Evolutionary conservation across 2,329 filamentous ascomycete genomes (phyloP).

Genomic region (Helotiales sp.): DNA sequence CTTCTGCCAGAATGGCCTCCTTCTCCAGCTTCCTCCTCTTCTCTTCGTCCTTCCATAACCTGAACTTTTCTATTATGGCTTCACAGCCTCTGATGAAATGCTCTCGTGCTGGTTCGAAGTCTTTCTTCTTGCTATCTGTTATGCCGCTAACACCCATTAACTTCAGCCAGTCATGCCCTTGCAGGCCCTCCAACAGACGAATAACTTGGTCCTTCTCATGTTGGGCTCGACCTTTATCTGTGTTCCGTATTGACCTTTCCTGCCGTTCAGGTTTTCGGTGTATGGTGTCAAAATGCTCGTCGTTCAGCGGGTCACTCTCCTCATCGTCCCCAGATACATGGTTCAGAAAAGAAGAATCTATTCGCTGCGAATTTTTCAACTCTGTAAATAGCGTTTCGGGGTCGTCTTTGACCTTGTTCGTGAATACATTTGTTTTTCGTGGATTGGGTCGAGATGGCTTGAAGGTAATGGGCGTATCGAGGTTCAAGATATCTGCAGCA

Average conservation of each 20-base stretch:
- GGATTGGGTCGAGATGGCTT: slow-evolving; percentile 57
- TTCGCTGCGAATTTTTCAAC: slow-evolving; percentile 54
- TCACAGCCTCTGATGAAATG: slow-evolving; percentile 85
- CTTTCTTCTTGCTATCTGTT: slow-evolving; percentile 82
- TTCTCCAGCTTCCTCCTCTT: slow-evolving; percentile 77
- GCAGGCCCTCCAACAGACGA: slow-evolving; percentile 74
- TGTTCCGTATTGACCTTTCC: slow-evolving; percentile 63
- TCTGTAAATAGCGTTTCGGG: slow-evolving; percentile 57
- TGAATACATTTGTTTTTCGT: slow-evolving; percentile 14
- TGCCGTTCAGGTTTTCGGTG: slow-evolving; percentile 61
- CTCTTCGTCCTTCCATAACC: slow-evolving; percentile 85
- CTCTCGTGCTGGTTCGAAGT: slow-evolving; percentile 80
- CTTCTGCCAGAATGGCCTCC: slow-evolving; percentile 57
- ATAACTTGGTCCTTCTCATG: slow-evolving; percentile 67
- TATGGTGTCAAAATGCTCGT: slow-evolving; percentile 52
- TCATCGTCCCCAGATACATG: slow-evolving; percentile 37
- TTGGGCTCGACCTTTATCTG: slow-evolving; percentile 63
- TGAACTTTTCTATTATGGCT: slow-evolving; percentile 82
- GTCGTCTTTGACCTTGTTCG: slow-evolving; percentile 48
- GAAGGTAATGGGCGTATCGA: slow-evolving; percentile 69
- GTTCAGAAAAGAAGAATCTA: slow-evolving; percentile 56
- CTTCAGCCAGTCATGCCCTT: slow-evolving; percentile 89
- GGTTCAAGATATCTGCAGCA: slow-evolving; percentile 65
- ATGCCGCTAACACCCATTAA: slow-evolving; percentile 82
- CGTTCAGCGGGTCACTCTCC: slow-evolving; percentile 56